Percentiles rank a stretch among this genome's conserved stretches.
phyloP scores from a whole-genome alignment of 2,329 filamentous ascomycete species.

The Leptographium lundbergii region DNA sequence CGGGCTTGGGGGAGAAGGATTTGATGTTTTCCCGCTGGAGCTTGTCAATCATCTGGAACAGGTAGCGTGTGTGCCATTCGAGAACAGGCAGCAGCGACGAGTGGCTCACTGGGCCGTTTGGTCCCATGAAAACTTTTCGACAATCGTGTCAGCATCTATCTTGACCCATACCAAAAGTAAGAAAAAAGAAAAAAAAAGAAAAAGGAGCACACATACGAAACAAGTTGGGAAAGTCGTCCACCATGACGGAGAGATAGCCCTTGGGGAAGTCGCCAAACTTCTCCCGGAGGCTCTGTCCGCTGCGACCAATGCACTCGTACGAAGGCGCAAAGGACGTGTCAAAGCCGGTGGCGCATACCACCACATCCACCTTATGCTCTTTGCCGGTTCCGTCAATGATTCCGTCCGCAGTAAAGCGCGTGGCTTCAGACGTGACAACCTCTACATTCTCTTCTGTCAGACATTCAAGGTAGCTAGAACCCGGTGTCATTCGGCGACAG shows the following conservation, averaged over 20 bases:
- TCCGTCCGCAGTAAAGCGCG: slow-evolving; percentile 20
- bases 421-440: slow-evolving; percentile 25
- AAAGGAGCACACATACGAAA: no score
- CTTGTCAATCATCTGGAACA: slow-evolving; percentile 16
- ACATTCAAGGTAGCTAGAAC: slow-evolving; percentile 27
- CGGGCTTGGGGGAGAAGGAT: slow-evolving; percentile 14
- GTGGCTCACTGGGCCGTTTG: slow-evolving; percentile 12
- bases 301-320: slow-evolving; percentile 16
- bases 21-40: slow-evolving; percentile 19
- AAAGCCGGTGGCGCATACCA: slow-evolving; percentile 26
- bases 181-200: not conserved
- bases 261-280: slow-evolving; percentile 4
- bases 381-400: slow-evolving; percentile 15
- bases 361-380: slow-evolving; percentile 14
- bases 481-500: slow-evolving; percentile 28
- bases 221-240: no score
- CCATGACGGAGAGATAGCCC: no score
- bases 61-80: slow-evolving; percentile 18
- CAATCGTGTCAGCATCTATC: no score
- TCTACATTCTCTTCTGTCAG: slow-evolving; percentile 30
- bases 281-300: slow-evolving; percentile 2
- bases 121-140: slow-evolving; percentile 12
- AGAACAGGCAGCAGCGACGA: slow-evolving; percentile 14
- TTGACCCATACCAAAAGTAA: not conserved
- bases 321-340: slow-evolving; percentile 16